Evolutionary conservation across 352 stramenopile species (phyloP).

Genomic region (Halophytophthora batemanensis): DNA sequence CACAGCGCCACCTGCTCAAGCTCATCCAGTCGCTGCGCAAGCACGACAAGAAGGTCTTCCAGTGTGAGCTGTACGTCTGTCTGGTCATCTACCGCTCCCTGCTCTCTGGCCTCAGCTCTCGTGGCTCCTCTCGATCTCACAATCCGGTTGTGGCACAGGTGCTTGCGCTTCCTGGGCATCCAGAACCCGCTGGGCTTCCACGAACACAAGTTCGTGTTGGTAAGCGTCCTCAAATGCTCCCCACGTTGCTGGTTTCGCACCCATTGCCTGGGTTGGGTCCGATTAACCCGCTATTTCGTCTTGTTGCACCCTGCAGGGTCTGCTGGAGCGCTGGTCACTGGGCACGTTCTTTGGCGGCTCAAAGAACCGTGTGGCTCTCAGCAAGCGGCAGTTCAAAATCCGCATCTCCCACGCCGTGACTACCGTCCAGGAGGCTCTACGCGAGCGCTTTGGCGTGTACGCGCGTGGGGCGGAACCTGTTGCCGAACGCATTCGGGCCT

Average conservation of each 20-base stretch:
- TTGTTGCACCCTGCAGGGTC: slow-evolving; percentile 13
- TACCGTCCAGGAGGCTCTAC: slow-evolving; percentile 53
- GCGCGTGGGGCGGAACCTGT: slow-evolving; percentile 51
- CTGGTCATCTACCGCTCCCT: neutral
- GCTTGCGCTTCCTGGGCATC: slow-evolving; percentile 67
- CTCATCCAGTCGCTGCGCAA: slow-evolving; percentile 78
- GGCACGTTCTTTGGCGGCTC: slow-evolving; percentile 50
- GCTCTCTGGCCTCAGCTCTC: neutral
- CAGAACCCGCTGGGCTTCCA: slow-evolving; percentile 55
- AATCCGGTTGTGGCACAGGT: slow-evolving; percentile 14
- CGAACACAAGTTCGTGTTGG: slow-evolving; percentile 76
- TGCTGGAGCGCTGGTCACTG: slow-evolving; percentile 62
- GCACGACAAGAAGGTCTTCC: slow-evolving; percentile 60
- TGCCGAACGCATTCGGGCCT: slow-evolving; percentile 33
- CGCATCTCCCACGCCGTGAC: slow-evolving; percentile 44
- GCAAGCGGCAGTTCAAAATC: slow-evolving; percentile 60
- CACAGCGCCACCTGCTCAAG: slow-evolving; percentile 73
- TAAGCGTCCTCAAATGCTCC: slow-evolving; percentile 12
- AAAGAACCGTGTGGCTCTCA: slow-evolving; percentile 53
- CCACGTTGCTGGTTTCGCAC: neutral
- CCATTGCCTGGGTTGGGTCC: too few species aligned
- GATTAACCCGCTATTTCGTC: neutral
- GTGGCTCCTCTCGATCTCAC: slow-evolving; percentile 2
- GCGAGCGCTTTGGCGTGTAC: slow-evolving; percentile 64
- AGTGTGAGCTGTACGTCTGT: slow-evolving; percentile 54